Evolutionary conservation across 2,329 filamentous ascomycete species (phyloP), one percentile per base, ranked within the genome.

Genomic region (Madurella fahalii): DNA sequence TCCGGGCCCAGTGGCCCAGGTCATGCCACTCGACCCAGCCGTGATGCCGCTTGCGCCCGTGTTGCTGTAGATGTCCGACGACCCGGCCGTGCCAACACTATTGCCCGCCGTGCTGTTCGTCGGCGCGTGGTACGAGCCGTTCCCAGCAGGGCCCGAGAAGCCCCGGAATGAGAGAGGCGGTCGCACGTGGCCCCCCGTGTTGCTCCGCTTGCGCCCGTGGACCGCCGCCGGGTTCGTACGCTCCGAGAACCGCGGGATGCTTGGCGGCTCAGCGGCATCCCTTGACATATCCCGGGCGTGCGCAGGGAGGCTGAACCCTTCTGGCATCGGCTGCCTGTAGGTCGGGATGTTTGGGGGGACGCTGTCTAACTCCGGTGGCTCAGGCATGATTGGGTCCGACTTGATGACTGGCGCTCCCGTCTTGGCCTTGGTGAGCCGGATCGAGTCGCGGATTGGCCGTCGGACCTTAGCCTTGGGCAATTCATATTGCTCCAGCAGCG

Each of bases 181-280:
- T 13, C 82, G 82, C 17, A 84, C 79, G 44, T 88, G 84, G 5
- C 90, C 87, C 11, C 89, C 89, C 0, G 92, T 96, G 66, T 93
- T 95, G 74, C 91, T 96, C 59, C 92, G 82, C 74, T 95, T 95
- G 57, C 93, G 86, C 7, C 84, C 84, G 68, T 96, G 92, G 0
- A 78, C 68, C 44, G 71, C 67, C 3, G 66, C 68, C 32, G 74
- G 72, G 58, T 71, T 73, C 8, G 76, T 77, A 15, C 82, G 76
- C 31, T 85, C 83, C 57, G 79, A 75, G 72, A 88, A 89, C 4
- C 88, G 83, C 2, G 86, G 85, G 44, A 92, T 85, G 56, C 81
- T 75, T 0, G 89, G 89, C 39, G 89, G 85, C 59, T 88, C 85
- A 0, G 88, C 88, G 15, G 83, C 79, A 40, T 86, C 84, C 43